phyloP scores from a whole-genome alignment of 2,329 filamentous ascomycete species.

The Fusarium sp. region DNA sequence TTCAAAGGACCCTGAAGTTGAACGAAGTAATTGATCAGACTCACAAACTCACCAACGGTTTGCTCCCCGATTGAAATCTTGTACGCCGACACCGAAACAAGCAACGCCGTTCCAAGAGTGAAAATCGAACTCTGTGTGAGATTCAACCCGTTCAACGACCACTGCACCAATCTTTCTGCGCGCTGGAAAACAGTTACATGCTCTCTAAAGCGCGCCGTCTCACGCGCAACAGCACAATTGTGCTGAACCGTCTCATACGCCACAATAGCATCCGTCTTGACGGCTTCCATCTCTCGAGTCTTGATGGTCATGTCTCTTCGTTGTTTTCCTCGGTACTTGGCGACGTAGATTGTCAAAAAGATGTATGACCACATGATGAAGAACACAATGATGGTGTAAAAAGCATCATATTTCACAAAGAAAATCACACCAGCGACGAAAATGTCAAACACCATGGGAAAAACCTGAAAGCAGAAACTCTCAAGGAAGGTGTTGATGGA shows the following conservation, averaged over 20 bases:
- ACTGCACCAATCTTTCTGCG: conserved; percentile 39
- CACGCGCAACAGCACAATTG: conserved; percentile 68
- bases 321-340: conserved; percentile 55
- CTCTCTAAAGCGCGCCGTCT: conserved; percentile 65
- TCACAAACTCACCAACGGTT: conserved; percentile 65
- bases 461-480: conserved; percentile 57
- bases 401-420: conserved; percentile 55
- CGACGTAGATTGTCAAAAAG: conserved; percentile 61
- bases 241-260: conserved; percentile 69
- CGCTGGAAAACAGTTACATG: conserved; percentile 63
- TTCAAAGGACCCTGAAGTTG: conserved; percentile 69
- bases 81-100: conserved; percentile 69
- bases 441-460: conserved; percentile 61
- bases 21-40: conserved; percentile 66
- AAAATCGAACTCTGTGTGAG: conserved; percentile 71
- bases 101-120: conserved; percentile 66
- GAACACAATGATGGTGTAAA: conserved; percentile 59
- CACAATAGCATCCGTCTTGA: conserved; percentile 59
- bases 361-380: conserved; percentile 60
- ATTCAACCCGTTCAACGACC: conserved; percentile 59
- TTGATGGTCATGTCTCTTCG: conserved; percentile 55
- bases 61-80: conserved; percentile 66
- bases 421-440: conserved; percentile 59
- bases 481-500: conserved; percentile 61
- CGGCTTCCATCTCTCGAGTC: conserved; percentile 58